These are phyloP conservation scores for Fusarium sp. DNA, from an alignment of 2,329 filamentous ascomycete genomes.

Conservation along the genomic window DNA sequence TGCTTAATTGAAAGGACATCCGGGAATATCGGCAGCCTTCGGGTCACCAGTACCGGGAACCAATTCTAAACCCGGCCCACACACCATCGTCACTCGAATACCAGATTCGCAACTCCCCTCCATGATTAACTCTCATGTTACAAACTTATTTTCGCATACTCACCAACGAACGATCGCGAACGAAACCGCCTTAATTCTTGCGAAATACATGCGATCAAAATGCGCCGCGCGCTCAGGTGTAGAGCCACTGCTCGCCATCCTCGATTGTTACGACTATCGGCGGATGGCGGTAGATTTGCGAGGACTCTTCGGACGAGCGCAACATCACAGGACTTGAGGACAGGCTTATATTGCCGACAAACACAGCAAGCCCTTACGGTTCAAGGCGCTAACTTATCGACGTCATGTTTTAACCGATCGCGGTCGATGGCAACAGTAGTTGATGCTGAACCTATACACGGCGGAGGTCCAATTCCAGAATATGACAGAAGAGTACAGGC, in stretches of 20 bases:
- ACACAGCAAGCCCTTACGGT: background rate
- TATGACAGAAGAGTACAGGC: slow-evolving; percentile 83
- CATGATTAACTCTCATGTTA: slow-evolving; percentile 17
- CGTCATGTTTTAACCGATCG: slow-evolving; percentile 6
- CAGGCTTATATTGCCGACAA: slow-evolving; percentile 3
- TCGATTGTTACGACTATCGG: slow-evolving; percentile 16
- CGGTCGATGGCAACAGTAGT: slow-evolving; percentile 45
- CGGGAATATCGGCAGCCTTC: slow-evolving; percentile 32
- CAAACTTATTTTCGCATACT: slow-evolving; percentile 4
- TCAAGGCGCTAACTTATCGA: slow-evolving; percentile 3
- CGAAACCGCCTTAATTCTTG: background rate
- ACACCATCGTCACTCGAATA: slow-evolving; percentile 38
- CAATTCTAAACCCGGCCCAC: slow-evolving; percentile 42
- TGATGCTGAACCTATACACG: slow-evolving; percentile 40
- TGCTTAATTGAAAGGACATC: slow-evolving; percentile 36
- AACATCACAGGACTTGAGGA: slow-evolving; percentile 9
- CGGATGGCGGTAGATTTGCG: slow-evolving; percentile 25
- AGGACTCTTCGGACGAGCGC: slow-evolving; percentile 36
- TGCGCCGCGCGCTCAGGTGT: slow-evolving; percentile 32
- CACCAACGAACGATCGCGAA: slow-evolving; percentile 5
- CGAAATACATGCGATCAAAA: slow-evolving; percentile 19
- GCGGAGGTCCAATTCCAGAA: slow-evolving; percentile 79
- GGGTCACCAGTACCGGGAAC: slow-evolving; percentile 31
- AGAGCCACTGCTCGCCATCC: slow-evolving; percentile 26
- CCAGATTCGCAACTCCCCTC: slow-evolving; percentile 38